Conservation (phyloP, 225 moss, liverwort and hornwort species). For the Asterella californica region DNA sequence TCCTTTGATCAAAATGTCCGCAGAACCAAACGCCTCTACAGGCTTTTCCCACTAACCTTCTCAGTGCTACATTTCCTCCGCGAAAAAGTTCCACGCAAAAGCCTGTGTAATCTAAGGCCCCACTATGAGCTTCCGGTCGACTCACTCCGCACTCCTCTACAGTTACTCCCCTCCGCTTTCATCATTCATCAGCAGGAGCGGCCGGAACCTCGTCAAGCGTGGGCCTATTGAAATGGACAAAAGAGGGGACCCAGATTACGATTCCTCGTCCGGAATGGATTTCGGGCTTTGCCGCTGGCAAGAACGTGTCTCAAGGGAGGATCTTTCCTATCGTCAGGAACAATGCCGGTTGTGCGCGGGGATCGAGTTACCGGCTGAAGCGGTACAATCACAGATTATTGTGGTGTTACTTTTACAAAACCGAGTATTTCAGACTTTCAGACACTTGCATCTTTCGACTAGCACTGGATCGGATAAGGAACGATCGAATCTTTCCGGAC, state of each 20-base stretch:
- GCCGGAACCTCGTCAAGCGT: background rate
- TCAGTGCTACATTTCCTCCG: background rate
- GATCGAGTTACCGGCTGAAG: background rate
- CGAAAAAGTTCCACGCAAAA: background rate
- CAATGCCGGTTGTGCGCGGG: background rate
- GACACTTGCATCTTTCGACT: background rate
- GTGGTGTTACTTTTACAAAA: background rate
- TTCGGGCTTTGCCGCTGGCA: background rate
- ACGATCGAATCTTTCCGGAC: no score
- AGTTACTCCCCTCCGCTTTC: background rate
- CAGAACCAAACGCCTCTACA: background rate
- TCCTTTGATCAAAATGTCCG: background rate
- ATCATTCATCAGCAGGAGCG: no score
- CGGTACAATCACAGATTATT: background rate
- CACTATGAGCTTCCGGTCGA: background rate
- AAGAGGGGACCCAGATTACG: background rate
- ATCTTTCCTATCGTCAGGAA: background rate
- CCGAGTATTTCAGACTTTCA: background rate
- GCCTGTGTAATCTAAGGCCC: background rate
- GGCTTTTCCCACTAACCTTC: background rate
- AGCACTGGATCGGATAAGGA: background rate
- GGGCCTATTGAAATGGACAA: background rate
- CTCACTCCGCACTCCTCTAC: background rate
- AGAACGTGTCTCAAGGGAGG: background rate
- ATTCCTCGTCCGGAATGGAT: background rate